Base-by-base conservation (phyloP, 352 stramenopile species). In the Phytophthora rubi region DNA sequence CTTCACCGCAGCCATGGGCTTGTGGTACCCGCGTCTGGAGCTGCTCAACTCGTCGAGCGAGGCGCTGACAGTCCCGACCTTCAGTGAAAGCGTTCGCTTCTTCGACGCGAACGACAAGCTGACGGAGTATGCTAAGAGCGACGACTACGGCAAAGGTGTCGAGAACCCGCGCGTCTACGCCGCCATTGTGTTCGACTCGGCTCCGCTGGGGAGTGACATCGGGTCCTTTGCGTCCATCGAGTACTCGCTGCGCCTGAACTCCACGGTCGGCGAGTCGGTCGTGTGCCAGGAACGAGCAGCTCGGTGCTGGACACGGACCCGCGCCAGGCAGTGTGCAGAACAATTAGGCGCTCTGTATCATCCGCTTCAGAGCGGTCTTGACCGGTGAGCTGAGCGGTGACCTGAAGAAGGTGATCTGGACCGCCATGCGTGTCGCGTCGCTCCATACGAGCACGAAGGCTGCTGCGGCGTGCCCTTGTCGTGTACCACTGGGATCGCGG, bases 191-290 rank as follows among this genome's bases (percentile, higher is more conserved):
- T 91, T 91, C 30, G 76, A 86, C 47, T 66, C 75, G 42, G 64
- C 65, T 12, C 80, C 83, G 15, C 49, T 56, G 7, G 70, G 70
- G 45, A 56, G 60, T 52, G 45, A 76, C 10, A 80, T 88, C 30
- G 83, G 83, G 9, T 51, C 42, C 15, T 80, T 82, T 42, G 59
- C 54, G n/a, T 78, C 71, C 9, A 85, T 91, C 44, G 80, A 91
- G 65, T 91, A 89, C 72, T 82, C 67, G 7, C 28, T 91, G 44
- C 80, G 83, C 0, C 45, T 91, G 35, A 91, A 91, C 68, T 88
- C 83, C 39, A 89, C 83, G 10, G 55, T 49, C 28, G 59, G 76
- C 1, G 73, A 77, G 53, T 74, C 0, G 76, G 75, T 15, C 53
- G 70, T 6, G 65, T 84, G 5, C 73, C 68, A 4, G 62, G 51